Conservation (phyloP, 257 asterid species). For the Striga asiatica region DNA sequence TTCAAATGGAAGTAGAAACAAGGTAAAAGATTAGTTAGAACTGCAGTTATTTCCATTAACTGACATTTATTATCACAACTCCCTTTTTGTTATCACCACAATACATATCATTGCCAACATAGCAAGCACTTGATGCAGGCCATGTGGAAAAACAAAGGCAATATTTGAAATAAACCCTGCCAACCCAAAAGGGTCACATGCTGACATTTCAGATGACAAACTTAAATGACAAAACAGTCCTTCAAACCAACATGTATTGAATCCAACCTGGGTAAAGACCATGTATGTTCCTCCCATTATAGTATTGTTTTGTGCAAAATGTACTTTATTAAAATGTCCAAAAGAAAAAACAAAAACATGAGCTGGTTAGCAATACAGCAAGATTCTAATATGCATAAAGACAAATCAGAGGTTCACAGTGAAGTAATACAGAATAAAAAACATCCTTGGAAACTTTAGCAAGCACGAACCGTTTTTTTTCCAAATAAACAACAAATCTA, state of each 20-base stretch:
- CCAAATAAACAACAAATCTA: not conserved
- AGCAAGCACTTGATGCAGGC: slow-evolving; percentile 19
- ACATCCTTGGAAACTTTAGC: no score
- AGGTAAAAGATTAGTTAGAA: no score
- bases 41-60: no score
- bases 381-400: slow-evolving; percentile 6
- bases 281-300: slow-evolving; percentile 14
- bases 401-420: slow-evolving; percentile 14
- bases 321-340: slow-evolving; percentile 11
- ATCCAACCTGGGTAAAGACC: slow-evolving; percentile 9
- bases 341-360: slow-evolving; percentile 18
- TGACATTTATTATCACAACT: no score
- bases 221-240: slow-evolving; percentile 24
- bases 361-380: slow-evolving; percentile 36
- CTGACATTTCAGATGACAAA: slow-evolving; percentile 20
- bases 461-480: not conserved
- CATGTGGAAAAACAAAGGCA: slow-evolving; percentile 19
- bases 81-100: no score
- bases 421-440: slow-evolving; percentile 6
- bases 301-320: slow-evolving; percentile 8
- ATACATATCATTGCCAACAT: no score
- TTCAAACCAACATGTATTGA: slow-evolving; percentile 16
- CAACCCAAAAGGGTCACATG: not conserved
- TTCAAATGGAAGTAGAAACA: no score
- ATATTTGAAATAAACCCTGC: slow-evolving; percentile 11